Percentiles rank a stretch among this genome's conserved stretches.
Evolutionary conservation across 345 rosid genomes (phyloP).

Genomic region (Citropsis articulata): DNA sequence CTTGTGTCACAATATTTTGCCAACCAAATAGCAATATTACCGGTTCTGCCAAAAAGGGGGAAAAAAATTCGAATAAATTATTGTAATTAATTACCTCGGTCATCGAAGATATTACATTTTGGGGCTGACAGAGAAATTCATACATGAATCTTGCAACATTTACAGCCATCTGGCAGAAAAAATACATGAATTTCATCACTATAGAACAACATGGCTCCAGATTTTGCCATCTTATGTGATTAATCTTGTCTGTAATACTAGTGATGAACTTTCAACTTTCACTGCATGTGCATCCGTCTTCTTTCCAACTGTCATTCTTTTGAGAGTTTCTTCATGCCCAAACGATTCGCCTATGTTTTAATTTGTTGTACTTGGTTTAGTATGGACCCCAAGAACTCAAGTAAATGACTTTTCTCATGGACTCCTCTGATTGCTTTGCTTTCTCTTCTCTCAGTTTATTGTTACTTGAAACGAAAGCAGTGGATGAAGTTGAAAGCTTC

Average conservation of each 20-base stretch:
- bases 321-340: background rate
- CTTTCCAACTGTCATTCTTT: background rate
- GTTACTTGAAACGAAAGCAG: constrained; percentile 1
- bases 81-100: too few relatives aligned
- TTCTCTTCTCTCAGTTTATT: constrained; percentile 9
- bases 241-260: background rate
- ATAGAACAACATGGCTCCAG: background rate
- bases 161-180: background rate
- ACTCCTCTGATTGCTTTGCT: constrained; percentile 40
- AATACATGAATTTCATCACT: background rate
- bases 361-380: background rate
- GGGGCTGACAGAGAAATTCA: background rate
- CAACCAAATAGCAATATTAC: too few relatives aligned
- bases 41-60: background rate
- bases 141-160: background rate
- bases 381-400: constrained; percentile 57
- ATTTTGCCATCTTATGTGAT: background rate
- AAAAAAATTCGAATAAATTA: background rate
- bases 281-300: background rate
- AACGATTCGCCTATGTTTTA: background rate
- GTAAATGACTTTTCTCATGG: constrained; percentile 47
- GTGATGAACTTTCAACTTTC: background rate
- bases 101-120: background rate
- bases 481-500: constrained; percentile 25
- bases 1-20: too few relatives aligned